phyloP scores from a whole-genome alignment of 148 eudicot species.

The Salicornia ramosissima region DNA sequence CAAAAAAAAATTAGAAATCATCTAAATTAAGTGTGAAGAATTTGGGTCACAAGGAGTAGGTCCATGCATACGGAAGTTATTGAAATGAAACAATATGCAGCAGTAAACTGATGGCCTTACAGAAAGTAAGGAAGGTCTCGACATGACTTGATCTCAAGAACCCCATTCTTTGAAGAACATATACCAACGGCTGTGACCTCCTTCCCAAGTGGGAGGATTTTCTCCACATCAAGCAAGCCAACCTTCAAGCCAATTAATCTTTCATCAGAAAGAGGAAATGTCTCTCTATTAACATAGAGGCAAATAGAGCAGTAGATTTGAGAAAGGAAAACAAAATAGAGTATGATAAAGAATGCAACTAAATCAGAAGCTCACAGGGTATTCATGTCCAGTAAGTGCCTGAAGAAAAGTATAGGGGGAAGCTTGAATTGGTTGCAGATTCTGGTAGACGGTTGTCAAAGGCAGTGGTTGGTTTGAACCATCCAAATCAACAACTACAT shows the following conservation, averaged over 20 bases:
- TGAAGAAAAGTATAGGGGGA: constrained; percentile 72
- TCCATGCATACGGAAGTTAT: neutral
- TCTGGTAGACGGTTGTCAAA: constrained; percentile 71
- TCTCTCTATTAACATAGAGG: neutral
- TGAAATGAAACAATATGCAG: neutral
- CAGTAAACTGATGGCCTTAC: constrained; percentile 37
- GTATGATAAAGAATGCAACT: neutral
- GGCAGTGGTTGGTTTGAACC: constrained; percentile 83
- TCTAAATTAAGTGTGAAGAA: too few relatives aligned
- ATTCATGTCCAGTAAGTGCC: constrained; percentile 74
- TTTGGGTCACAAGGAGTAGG: neutral
- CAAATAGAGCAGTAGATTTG: neutral
- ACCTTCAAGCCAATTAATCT: constrained; percentile 40
- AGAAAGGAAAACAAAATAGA: neutral
- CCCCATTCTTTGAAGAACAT: constrained; percentile 53
- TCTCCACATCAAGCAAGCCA: constrained; percentile 77
- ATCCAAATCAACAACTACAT: constrained; percentile 67
- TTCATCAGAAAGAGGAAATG: neutral
- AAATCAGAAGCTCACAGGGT: constrained; percentile 56
- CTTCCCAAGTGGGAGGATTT: constrained; percentile 85
- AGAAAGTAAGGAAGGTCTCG: constrained; percentile 71
- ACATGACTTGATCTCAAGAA: constrained; percentile 63
- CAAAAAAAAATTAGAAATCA: too few relatives aligned
- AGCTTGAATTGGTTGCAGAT: constrained; percentile 69
- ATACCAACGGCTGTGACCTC: constrained; percentile 79